A percentile compares a stretch with the other conserved stretches of the same genome.
Evolutionary conservation across 169 alveolate species (phyloP).

Genomic region (Blepharisma undulans): DNA sequence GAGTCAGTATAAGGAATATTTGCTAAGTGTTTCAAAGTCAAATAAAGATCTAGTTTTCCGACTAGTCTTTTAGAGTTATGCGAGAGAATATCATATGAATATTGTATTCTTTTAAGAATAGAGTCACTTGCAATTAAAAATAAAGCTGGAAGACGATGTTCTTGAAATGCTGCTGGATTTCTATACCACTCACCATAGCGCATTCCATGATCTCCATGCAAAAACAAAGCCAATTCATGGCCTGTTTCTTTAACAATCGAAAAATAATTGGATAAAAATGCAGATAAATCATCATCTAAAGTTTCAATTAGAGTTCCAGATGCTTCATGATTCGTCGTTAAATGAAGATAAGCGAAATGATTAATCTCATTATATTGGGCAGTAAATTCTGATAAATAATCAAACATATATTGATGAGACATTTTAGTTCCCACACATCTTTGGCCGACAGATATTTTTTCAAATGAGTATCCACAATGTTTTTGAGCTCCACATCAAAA

Average conservation of each 20-base stretch:
- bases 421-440: neutral
- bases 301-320: slow-evolving; percentile 1
- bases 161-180: slow-evolving; percentile 1
- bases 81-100: neutral
- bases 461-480: neutral
- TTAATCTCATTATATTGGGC: neutral
- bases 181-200: slow-evolving; percentile 31
- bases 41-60: neutral
- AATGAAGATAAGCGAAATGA: neutral
- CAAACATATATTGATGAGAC: slow-evolving; percentile 5
- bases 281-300: neutral
- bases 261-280: neutral
- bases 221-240: neutral
- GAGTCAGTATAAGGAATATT: neutral
- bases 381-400: neutral
- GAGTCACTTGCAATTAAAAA: neutral
- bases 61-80: slow-evolving; percentile 16
- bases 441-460: neutral
- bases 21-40: neutral
- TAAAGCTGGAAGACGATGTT: slow-evolving; percentile 21
- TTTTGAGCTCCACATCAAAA: slow-evolving; percentile 12
- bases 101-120: neutral
- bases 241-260: neutral
- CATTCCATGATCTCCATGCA: slow-evolving; percentile 38
- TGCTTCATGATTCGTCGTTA: slow-evolving; percentile 19